phyloP scores from a whole-genome alignment of 768 basidiomycete genomes.

The Lentinula detonsa region DNA sequence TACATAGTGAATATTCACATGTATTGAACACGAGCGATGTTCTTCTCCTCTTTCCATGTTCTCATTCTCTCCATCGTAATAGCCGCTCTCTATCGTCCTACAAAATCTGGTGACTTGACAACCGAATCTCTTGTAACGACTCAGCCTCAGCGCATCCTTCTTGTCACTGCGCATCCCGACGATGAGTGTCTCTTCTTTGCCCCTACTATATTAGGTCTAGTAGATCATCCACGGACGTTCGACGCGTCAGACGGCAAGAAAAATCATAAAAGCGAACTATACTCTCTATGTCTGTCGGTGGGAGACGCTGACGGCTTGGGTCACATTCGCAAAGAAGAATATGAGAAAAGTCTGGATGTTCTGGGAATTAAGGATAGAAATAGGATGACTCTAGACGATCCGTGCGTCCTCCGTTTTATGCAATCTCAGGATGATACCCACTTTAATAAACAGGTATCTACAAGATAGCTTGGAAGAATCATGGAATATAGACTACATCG shows the following conservation, averaged over 20 bases:
- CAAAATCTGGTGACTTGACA: neutral
- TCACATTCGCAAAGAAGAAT: slow-evolving; percentile 35
- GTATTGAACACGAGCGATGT: neutral
- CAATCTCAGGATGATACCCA: neutral
- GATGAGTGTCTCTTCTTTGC: slow-evolving; percentile 95
- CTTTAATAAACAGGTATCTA: slow-evolving; percentile 36
- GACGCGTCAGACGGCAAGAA: slow-evolving; percentile 1
- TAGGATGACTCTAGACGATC: slow-evolving; percentile 55
- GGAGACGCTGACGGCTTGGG: slow-evolving; percentile 68
- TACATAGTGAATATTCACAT: neutral
- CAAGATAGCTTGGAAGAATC: slow-evolving; percentile 64
- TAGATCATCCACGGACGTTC: slow-evolving; percentile 12
- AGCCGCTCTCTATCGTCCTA: neutral
- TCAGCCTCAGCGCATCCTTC: slow-evolving; percentile 30
- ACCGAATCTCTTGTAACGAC: neutral
- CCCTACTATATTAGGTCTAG: slow-evolving; percentile 66
- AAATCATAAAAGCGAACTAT: slow-evolving; percentile 22
- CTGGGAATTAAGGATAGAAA: slow-evolving; percentile 40
- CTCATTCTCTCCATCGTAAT: neutral
- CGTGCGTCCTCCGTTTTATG: slow-evolving; percentile 41
- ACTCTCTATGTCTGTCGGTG: slow-evolving; percentile 67
- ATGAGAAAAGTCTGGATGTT: slow-evolving; percentile 41
- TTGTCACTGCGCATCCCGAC: slow-evolving; percentile 91
- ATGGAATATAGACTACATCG: slow-evolving; percentile 63
- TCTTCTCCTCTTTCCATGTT: slow-evolving; percentile 2